These are phyloP conservation scores for Phoenix dactylifera DNA, from an alignment of 176 grass and related monocot species.

Conservation along the genomic window DNA sequence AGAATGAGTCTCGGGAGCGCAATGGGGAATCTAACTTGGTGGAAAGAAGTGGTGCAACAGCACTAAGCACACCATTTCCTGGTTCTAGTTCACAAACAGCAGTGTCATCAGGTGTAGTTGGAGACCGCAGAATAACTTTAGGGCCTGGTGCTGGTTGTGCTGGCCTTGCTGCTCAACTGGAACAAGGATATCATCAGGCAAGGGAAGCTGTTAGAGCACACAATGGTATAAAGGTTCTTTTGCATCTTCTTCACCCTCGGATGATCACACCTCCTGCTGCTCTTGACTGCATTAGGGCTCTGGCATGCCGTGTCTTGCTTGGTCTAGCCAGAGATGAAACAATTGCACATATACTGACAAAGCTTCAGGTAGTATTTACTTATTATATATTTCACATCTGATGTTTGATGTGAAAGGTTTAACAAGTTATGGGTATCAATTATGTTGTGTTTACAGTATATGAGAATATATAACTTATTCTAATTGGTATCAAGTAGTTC, in stretches of 20 bases:
- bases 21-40: constrained; percentile 24
- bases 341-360: constrained; percentile 95
- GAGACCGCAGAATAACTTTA: constrained; percentile 78
- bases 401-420: no score
- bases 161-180: constrained; percentile 95
- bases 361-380: constrained; percentile 58
- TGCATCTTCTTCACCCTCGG: constrained; percentile 81
- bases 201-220: constrained; percentile 89
- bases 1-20: constrained; percentile 42
- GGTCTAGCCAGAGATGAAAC: constrained; percentile 91
- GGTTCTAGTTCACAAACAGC: constrained; percentile 20
- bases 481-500: no score
- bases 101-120: constrained; percentile 60
- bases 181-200: constrained; percentile 94
- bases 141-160: constrained; percentile 78
- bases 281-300: constrained; percentile 80
- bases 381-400: no score
- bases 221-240: constrained; percentile 95
- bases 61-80: constrained; percentile 16
- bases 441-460: no score
- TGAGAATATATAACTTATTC: no score
- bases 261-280: constrained; percentile 86
- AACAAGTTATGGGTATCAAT: no score
- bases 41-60: constrained; percentile 25
- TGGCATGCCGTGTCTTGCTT: constrained; percentile 90